A percentile compares a stretch with the other conserved stretches of the same genome.
phyloP scores from a whole-genome alignment of 208 protist genomes.

The Acanthamoeba rhysodes region DNA sequence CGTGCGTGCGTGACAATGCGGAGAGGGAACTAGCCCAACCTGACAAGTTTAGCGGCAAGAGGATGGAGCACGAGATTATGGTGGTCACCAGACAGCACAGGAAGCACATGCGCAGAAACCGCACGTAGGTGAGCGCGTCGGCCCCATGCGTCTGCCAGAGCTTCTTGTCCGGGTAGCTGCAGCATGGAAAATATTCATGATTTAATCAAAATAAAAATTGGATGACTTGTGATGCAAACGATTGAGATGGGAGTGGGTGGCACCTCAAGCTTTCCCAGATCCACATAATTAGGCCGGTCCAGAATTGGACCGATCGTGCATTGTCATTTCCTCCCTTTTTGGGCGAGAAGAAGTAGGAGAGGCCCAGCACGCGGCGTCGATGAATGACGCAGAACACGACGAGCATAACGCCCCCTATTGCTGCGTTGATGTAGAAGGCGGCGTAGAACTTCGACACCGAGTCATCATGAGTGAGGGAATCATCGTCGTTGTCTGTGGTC shows the following conservation, averaged over 20 bases:
- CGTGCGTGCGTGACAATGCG: too few relatives aligned
- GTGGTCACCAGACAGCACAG: conserved; percentile 30
- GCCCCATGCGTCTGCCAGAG: conserved; percentile 52
- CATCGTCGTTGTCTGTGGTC: neutral
- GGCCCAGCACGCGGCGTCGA: conserved; percentile 36
- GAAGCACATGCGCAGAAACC: conserved; percentile 62
- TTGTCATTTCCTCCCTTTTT: conserved; percentile 16
- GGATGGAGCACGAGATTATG: conserved; percentile 56
- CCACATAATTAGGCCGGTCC: conserved; percentile 61
- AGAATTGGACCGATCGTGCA: conserved; percentile 35
- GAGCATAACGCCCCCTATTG: conserved; percentile 1
- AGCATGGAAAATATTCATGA: neutral
- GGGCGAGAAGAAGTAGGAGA: conserved; percentile 60
- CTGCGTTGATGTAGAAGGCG: conserved; percentile 53
- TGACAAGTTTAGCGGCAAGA: conserved; percentile 59
- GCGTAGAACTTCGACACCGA: conserved; percentile 56
- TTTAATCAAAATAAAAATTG: neutral
- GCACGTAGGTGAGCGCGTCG: conserved; percentile 62
- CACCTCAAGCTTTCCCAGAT: conserved; percentile 61
- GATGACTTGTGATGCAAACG: neutral
- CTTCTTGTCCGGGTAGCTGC: conserved; percentile 62
- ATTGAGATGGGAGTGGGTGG: neutral
- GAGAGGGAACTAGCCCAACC: neutral
- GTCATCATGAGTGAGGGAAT: conserved; percentile 21
- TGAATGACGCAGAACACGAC: conserved; percentile 61